A percentile compares a stretch with the other conserved stretches of the same genome.
Evolutionary conservation across 768 basidiomycete genomes (phyloP).

Genomic region (Gautieria morchelliformis): DNA sequence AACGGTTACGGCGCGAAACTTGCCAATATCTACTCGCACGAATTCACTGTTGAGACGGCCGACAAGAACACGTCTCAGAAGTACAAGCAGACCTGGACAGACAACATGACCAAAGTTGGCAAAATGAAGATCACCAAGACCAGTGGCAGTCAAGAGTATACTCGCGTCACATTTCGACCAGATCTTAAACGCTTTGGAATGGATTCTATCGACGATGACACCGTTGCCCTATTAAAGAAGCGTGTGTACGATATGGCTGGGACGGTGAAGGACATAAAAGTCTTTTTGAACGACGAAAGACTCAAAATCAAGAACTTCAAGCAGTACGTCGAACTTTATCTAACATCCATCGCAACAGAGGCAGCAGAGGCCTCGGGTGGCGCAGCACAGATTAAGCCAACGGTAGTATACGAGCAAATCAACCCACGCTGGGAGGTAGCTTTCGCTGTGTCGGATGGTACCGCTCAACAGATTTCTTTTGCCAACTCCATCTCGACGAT

Average conservation of each 20-base stretch:
- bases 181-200: constrained; percentile 91
- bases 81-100: constrained; percentile 89
- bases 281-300: constrained; percentile 85
- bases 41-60: constrained; percentile 94
- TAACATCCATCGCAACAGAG: constrained; percentile 65
- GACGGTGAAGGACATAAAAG: constrained; percentile 88
- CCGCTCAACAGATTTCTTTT: constrained; percentile 91
- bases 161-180: constrained; percentile 85
- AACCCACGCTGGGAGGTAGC: constrained; percentile 88
- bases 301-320: constrained; percentile 94
- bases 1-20: constrained; percentile 99
- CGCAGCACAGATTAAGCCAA: constrained; percentile 68
- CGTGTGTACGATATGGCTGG: constrained; percentile 97
- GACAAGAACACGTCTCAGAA: constrained; percentile 79
- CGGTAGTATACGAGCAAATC: constrained; percentile 73
- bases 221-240: constrained; percentile 77
- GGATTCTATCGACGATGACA: constrained; percentile 85
- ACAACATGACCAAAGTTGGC: constrained; percentile 87
- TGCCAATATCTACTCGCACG: constrained; percentile 94
- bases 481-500: constrained; percentile 95
- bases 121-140: constrained; percentile 84
- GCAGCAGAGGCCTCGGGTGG: constrained; percentile 65
- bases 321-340: constrained; percentile 92
- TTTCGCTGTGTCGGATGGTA: constrained; percentile 88
- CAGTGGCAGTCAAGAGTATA: constrained; percentile 79